Percentiles rank a stretch among this genome's conserved stretches.
These are phyloP conservation scores for Anthracocystis panici-leucophaei DNA, from an alignment of 1,284 basidiomycete genomes.

Conservation along the genomic window DNA sequence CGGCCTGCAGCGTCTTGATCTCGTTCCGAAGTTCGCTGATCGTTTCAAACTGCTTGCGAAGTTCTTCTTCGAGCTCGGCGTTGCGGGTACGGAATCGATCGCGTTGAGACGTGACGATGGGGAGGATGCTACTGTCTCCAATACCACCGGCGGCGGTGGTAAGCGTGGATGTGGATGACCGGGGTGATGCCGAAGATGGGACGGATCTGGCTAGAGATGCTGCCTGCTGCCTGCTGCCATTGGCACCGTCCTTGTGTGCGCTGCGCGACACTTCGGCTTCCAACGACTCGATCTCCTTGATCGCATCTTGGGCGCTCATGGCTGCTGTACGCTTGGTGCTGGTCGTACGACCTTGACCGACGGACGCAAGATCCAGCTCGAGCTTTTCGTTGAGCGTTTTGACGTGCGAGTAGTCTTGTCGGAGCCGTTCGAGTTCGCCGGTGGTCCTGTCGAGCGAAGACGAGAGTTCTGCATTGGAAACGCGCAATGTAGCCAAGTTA, in stretches of 20 bases:
- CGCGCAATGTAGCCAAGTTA: slow-evolving; percentile 89
- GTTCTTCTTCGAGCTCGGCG: slow-evolving; percentile 95
- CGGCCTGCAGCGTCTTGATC: slow-evolving; percentile 60
- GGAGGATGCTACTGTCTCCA: slow-evolving; percentile 49
- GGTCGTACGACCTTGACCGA: slow-evolving; percentile 17
- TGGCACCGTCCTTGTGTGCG: slow-evolving; percentile 4
- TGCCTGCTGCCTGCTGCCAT: slow-evolving; percentile 3
- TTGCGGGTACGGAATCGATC: slow-evolving; percentile 95
- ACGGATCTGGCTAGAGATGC: slow-evolving; percentile 9
- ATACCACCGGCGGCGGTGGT: not conserved
- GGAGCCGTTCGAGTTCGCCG: slow-evolving; percentile 75
- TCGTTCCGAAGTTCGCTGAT: slow-evolving; percentile 78
- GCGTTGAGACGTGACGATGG: slow-evolving; percentile 92
- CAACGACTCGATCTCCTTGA: slow-evolving; percentile 43
- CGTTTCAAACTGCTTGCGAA: slow-evolving; percentile 90
- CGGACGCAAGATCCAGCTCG: slow-evolving; percentile 83
- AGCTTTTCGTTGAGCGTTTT: slow-evolving; percentile 85
- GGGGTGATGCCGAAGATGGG: slow-evolving; percentile 5
- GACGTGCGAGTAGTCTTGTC: slow-evolving; percentile 81
- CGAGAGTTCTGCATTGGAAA: slow-evolving; percentile 72
- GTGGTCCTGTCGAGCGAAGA: slow-evolving; percentile 69
- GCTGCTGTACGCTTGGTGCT: slow-evolving; percentile 12
- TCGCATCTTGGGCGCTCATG: slow-evolving; percentile 41
- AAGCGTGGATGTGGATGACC: slow-evolving; percentile 14
- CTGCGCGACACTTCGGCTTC: slow-evolving; percentile 27